These are phyloP conservation scores for Gloeostereum incarnatum DNA, from an alignment of 768 basidiomycete genomes.

Conservation along the genomic window DNA sequence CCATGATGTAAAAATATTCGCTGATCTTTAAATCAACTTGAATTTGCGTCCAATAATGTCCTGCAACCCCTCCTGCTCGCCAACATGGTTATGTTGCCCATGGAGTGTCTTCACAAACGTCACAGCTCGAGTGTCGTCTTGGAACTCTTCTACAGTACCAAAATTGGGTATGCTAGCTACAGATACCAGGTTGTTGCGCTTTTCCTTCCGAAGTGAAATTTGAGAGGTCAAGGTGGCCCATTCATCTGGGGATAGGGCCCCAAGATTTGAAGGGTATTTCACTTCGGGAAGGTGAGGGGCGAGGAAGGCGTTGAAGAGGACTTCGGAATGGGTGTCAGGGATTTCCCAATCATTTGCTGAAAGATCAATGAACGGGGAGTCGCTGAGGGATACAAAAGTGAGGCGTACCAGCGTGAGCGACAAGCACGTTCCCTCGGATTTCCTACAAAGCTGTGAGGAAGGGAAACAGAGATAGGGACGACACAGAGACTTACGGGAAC, in stretches of 20 bases:
- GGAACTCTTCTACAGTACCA: conserved; percentile 46
- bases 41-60: conserved; percentile 45
- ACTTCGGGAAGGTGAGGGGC: conserved; percentile 50
- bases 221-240: conserved; percentile 34
- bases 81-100: conserved; percentile 51
- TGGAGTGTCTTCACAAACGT: conserved; percentile 46
- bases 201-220: conserved; percentile 26
- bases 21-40: too few relatives aligned
- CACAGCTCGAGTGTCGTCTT: conserved; percentile 33
- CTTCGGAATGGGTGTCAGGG: conserved; percentile 55
- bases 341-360: conserved; percentile 63
- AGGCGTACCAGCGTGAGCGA: conserved; percentile 56
- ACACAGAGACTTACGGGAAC: conserved; percentile 38
- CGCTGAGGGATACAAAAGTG: background rate
- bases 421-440: conserved; percentile 57
- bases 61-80: conserved; percentile 59
- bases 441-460: conserved; percentile 26
- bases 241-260: conserved; percentile 24
- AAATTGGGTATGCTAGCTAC: conserved; percentile 35
- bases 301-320: conserved; percentile 60
- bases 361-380: conserved; percentile 1
- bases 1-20: too few relatives aligned
- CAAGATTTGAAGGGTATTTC: conserved; percentile 23
- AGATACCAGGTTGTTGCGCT: conserved; percentile 34
- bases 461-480: background rate